Conservation (phyloP, 1,284 basidiomycete genomes). For the Cutaneotrichosporon mucoides region DNA sequence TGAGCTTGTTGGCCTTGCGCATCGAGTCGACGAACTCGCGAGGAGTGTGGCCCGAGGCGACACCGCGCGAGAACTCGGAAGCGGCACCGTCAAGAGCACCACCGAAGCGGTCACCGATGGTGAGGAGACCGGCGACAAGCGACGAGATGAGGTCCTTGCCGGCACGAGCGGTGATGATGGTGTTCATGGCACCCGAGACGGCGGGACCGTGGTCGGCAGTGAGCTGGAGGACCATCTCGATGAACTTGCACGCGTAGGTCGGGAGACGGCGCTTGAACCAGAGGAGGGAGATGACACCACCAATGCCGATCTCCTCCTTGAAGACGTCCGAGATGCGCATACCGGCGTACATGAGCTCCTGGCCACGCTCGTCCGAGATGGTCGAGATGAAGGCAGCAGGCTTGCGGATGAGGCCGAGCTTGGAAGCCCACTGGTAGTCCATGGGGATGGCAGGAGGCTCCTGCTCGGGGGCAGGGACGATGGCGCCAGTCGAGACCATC, state of each 20-base stretch:
- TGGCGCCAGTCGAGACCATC: slow-evolving; percentile 67
- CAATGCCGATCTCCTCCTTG: slow-evolving; percentile 94
- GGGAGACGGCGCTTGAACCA: slow-evolving; percentile 91
- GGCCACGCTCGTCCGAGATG: slow-evolving; percentile 98
- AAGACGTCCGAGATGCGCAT: slow-evolving; percentile 99
- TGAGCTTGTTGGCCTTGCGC: slow-evolving; percentile 90
- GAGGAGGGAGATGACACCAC: slow-evolving; percentile 90
- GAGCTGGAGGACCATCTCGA: slow-evolving; percentile 99
- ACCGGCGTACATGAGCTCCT: slow-evolving; percentile 96
- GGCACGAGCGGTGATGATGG: slow-evolving; percentile 96
- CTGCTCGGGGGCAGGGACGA: slow-evolving; percentile 71
- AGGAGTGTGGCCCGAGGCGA: slow-evolving; percentile 86
- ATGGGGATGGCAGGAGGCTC: slow-evolving; percentile 95
- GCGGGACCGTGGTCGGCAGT: slow-evolving; percentile 97
- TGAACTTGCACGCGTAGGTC: slow-evolving; percentile 71
- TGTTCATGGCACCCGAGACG: slow-evolving; percentile 91
- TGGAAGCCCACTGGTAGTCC: slow-evolving; percentile 99
- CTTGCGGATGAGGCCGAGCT: slow-evolving; percentile 96
- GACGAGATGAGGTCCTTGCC: slow-evolving; percentile 99
- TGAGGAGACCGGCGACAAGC: slow-evolving; percentile 90
- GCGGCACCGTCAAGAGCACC: slow-evolving; percentile 99
- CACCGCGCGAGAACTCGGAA: slow-evolving; percentile 86
- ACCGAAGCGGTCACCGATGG: slow-evolving; percentile 97
- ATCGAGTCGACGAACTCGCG: slow-evolving; percentile 97
- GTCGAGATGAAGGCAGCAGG: slow-evolving; percentile 99